Evolutionary conservation across 768 basidiomycete genomes (phyloP).

Genomic region (Agaricus sinodeliciosus): DNA sequence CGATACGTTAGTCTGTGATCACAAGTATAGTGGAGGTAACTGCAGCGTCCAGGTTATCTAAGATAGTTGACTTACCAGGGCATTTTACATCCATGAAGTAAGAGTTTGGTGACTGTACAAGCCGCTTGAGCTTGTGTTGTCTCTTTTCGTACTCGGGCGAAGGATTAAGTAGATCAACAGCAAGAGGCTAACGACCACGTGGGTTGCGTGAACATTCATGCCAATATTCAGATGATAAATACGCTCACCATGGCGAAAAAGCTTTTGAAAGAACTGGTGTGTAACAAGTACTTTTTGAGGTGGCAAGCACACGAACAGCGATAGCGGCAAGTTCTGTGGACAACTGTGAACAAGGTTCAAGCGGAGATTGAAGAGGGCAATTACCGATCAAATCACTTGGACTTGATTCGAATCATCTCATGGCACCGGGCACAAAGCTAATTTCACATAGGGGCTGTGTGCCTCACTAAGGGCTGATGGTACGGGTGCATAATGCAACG

Average conservation of each 20-base stretch:
- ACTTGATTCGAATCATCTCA: too few species aligned
- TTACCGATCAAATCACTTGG: constrained; percentile 1
- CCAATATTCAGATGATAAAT: not conserved
- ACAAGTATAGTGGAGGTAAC: not conserved
- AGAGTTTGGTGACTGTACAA: constrained; percentile 97
- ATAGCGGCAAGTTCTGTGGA: constrained; percentile 33
- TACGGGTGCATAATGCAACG: not conserved
- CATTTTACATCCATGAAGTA: constrained; percentile 99
- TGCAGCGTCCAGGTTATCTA: not conserved
- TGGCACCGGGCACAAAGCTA: too few species aligned
- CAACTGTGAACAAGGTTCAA: constrained; percentile 30
- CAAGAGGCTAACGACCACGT: constrained; percentile 65
- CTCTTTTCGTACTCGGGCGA: constrained; percentile 78
- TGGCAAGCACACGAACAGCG: constrained; percentile 22
- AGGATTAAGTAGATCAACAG: constrained; percentile 96
- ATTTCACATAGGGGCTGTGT: not conserved
- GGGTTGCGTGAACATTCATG: not conserved
- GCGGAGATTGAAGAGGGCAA: constrained; percentile 21
- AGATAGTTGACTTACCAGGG: constrained; percentile 55
- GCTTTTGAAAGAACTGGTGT: constrained; percentile 18
- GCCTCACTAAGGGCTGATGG: not conserved
- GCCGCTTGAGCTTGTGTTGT: constrained; percentile 98
- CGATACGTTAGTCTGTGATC: constrained; percentile 14
- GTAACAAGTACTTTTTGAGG: constrained; percentile 21
- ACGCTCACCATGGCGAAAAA: constrained; percentile 26